Conservation (phyloP, 306 rosid species). For the Cyamopsis tetragonoloba region DNA sequence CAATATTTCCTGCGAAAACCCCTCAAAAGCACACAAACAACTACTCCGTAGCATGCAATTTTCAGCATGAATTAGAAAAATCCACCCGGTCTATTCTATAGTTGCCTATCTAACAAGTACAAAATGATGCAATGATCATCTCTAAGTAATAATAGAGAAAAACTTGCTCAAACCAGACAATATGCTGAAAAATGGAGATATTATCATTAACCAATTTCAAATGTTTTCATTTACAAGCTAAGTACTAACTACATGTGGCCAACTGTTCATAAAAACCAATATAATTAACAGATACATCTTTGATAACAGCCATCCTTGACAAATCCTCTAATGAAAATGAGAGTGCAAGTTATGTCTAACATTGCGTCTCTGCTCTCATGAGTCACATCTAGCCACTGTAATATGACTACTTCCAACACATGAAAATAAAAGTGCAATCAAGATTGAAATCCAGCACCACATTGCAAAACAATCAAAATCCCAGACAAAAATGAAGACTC, state of each 20-base stretch:
- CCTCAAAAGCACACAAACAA: background rate
- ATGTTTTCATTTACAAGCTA: background rate
- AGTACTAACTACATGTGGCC: background rate
- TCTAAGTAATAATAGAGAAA: background rate
- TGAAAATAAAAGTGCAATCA: background rate
- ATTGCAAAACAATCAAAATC: constrained; percentile 11
- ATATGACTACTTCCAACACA: background rate
- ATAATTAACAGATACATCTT: background rate
- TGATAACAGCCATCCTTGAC: background rate
- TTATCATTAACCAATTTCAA: background rate
- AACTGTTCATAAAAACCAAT: background rate
- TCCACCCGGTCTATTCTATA: background rate
- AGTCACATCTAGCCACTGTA: background rate
- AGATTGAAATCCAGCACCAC: background rate
- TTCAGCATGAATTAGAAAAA: background rate
- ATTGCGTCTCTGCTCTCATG: background rate
- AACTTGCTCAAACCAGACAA: background rate
- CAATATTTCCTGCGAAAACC: background rate
- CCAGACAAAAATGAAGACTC: background rate
- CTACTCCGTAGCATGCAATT: constrained; percentile 1
- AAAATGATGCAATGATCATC: no score
- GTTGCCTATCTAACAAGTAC: background rate
- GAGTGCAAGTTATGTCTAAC: background rate
- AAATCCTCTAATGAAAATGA: background rate
- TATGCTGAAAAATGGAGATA: constrained; percentile 49